Percentiles rank a stretch among this genome's conserved stretches.
Evolutionary conservation across 768 basidiomycete genomes (phyloP).

Genomic region (Cyclocybe aegerita): DNA sequence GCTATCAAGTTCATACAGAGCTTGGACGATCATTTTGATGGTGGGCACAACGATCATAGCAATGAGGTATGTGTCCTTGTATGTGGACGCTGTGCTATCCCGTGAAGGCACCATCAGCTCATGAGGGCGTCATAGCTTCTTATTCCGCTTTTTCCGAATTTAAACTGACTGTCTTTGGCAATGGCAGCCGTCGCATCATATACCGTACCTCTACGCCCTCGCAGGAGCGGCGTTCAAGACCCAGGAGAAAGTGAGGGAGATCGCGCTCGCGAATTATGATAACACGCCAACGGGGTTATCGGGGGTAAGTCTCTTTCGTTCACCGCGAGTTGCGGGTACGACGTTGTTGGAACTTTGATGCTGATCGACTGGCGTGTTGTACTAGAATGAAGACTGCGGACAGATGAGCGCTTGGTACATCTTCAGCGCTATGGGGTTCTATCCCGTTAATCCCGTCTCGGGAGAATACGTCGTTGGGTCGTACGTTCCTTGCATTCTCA

Average conservation of each 20-base stretch:
- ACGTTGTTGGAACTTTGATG: neutral
- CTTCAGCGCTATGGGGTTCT: slow-evolving; percentile 81
- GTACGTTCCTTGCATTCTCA: slow-evolving; percentile 34
- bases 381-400: slow-evolving; percentile 84
- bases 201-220: slow-evolving; percentile 78
- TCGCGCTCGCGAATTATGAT: slow-evolving; percentile 66
- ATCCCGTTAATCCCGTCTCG: slow-evolving; percentile 81
- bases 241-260: slow-evolving; percentile 68
- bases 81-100: neutral
- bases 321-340: too few species aligned
- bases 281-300: slow-evolving; percentile 68
- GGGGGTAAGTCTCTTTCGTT: slow-evolving; percentile 61
- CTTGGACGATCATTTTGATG: slow-evolving; percentile 56
- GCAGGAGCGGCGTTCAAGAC: slow-evolving; percentile 71
- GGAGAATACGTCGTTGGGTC: slow-evolving; percentile 76
- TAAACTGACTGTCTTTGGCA: neutral
- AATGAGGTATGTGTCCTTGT: slow-evolving; percentile 56
- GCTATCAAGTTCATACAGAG: slow-evolving; percentile 62
- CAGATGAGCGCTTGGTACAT: slow-evolving; percentile 92
- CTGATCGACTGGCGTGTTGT: neutral
- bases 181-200: slow-evolving; percentile 76
- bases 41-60: slow-evolving; percentile 78
- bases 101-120: neutral
- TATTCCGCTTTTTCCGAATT: neutral
- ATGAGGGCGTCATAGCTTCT: too few species aligned